phyloP scores from a whole-genome alignment of 805 yeast species.

The Suhomyces emberorum region DNA sequence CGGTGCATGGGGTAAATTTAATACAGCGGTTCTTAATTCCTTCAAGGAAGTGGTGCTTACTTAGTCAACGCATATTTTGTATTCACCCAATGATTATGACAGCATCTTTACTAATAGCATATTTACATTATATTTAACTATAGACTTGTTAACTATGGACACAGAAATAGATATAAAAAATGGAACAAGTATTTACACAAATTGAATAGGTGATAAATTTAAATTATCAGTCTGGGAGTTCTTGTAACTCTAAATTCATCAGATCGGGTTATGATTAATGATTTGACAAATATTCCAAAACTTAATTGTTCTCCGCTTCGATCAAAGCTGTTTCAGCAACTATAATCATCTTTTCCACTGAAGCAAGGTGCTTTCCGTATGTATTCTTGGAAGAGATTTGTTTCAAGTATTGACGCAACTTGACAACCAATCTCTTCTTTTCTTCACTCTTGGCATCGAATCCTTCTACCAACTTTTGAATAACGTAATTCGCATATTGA shows the following conservation, averaged over 20 bases:
- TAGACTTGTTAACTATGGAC: constrained; percentile 3
- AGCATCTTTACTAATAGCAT: too few species aligned
- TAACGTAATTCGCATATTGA: constrained; percentile 96
- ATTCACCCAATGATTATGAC: not conserved
- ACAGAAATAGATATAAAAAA: not conserved
- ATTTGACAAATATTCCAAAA: not conserved
- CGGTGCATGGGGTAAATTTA: not conserved
- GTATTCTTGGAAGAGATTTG: constrained; percentile 60
- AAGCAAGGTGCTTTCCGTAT: constrained; percentile 79
- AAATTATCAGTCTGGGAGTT: too few species aligned
- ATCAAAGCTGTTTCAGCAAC: constrained; percentile 49
- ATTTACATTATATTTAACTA: not conserved
- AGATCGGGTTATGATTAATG: not conserved
- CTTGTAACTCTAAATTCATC: too few species aligned
- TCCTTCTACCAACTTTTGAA: constrained; percentile 87
- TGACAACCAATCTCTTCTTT: constrained; percentile 64
- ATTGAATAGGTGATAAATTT: too few species aligned
- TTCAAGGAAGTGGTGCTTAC: not conserved
- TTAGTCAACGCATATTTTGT: too few species aligned
- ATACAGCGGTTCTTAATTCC: not conserved
- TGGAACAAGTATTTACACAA: constrained; percentile 1
- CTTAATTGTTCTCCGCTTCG: constrained; percentile 31
- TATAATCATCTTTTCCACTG: constrained; percentile 69
- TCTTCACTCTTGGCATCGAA: constrained; percentile 59
- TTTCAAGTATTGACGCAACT: constrained; percentile 77